Evolutionary conservation across 805 yeast genomes (phyloP), one percentile per base, ranked within the genome.

Genomic region (Starmerella floris): DNA sequence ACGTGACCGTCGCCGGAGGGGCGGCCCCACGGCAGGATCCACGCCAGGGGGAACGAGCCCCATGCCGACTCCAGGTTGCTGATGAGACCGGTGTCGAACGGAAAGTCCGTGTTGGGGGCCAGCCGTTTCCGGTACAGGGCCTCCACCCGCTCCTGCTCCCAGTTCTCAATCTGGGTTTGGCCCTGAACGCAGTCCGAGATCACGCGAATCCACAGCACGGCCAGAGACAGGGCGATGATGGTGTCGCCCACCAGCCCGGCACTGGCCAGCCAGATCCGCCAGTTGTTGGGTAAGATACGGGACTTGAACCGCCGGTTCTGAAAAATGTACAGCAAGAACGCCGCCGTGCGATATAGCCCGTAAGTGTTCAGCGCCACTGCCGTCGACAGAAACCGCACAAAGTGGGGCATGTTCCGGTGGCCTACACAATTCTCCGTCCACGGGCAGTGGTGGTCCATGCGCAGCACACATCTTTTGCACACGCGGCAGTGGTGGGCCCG

Each of bases 351-450:
- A 1, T 41, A 46, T 8, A 51, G 30, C 2, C 60, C 50, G 32
- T 54, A 50, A 6, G 49, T 45, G 11, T 47, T 47, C 23, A 44
- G 48, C 16, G 69, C 25, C 1, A 74, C 61, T 2, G 75, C 64
- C 52, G 76, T 74, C 2, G 68, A 32, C 39, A 85, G 60, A 56
- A 81, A 81, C 55, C 85, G 93, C 23, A 83, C 56, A 54, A 87
- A 88, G 56, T 67, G 73, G 59, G 83, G 80, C 48, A 82, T 83
- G 60, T 88, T 88, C 25, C 63, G 63, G 60, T 72, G 80, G 0
- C 97, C 97, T 43, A 88, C 75, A 59, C 96, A 87, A 9, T 76
- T 70, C 3, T 93, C 78, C 57, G 87, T 85, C 97, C 97, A 88
- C 0, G 96, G 97, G 70, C 60, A 93, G 63, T 61, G 72, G 72